Conservation (phyloP, 2,329 filamentous ascomycete genomes). For the Colletotrichum spaethianum region DNA sequence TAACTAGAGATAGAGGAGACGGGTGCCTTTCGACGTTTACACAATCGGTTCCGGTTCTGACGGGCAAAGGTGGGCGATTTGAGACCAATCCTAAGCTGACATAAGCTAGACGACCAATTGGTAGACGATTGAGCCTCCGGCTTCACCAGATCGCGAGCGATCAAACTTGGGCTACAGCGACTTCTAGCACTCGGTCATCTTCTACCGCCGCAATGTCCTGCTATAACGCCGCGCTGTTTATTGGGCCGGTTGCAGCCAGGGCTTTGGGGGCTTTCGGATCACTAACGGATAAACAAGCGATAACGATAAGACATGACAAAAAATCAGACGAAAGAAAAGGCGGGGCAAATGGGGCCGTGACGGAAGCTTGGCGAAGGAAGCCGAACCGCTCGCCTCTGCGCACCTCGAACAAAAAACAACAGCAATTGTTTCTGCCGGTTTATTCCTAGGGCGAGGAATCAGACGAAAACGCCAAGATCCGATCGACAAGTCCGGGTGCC, state of each 20-base stretch:
- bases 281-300: neutral
- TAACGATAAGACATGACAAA: slow-evolving; percentile 5
- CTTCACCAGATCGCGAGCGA: neutral
- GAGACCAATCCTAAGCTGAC: slow-evolving; percentile 12
- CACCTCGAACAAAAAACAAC: slow-evolving; percentile 25
- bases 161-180: neutral
- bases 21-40: neutral
- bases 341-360: slow-evolving; percentile 24
- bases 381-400: slow-evolving; percentile 24
- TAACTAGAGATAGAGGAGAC: neutral
- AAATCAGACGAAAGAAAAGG: slow-evolving; percentile 25
- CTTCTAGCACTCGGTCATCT: neutral
- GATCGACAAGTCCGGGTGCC: neutral
- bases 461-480: slow-evolving; percentile 1
- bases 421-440: neutral
- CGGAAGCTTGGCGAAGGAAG: slow-evolving; percentile 26
- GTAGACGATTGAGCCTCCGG: neutral
- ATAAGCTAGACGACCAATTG: neutral
- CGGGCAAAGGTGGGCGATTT: neutral
- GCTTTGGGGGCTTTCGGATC: neutral
- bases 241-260: neutral
- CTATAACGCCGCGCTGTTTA: neutral
- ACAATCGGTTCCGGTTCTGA: too few relatives aligned
- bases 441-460: neutral
- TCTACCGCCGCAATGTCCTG: neutral